Base-by-base conservation (phyloP, 345 rosid species). In the Gossypium australe region DNA sequence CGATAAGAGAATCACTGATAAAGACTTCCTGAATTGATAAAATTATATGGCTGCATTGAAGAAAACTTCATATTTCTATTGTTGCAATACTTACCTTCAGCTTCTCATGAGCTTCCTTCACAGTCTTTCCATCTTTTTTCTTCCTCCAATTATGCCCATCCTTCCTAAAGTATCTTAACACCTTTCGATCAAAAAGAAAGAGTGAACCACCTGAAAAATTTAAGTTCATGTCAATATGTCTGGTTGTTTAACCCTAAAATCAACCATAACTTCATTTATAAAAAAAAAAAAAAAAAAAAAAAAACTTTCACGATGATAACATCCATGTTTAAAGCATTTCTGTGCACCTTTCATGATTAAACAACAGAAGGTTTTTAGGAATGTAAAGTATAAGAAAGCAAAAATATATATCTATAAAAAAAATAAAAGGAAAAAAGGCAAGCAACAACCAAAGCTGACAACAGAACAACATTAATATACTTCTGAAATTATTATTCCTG, bases 71-170 rank as follows among this genome's bases (percentile, higher is more conserved):
- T 17, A 70, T 27, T 51, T 27, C 59, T 61, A 47, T 49, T 8
- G 49, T 45, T 20, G 52, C 68, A 59, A 45, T 47, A 29, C 82
- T 67, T 76, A 88, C 93, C 90, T 90, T 92, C 34, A 92, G 84
- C 88, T 89, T 90, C 87, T 92, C 97, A 79, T 94, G 94, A 76
- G 97, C 97, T 85, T 94, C 98, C 86, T 83, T 92, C 25, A 92
- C 90, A 11, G 93, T 92, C 83, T 93, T 93, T 41, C 95, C 95
- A 78, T 93, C 97, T 67, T 81, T 90, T 75, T 93, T 93, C 88
- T 90, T 93, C 83, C 97, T 89, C 98, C 98, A 93, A 77, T 82
- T 89, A 82, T 91, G 98, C 3, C 92, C 98, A 79, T 93, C 98
- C 84, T 91, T 93, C 74, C 98, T 89, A 80, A 93, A 93, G 83